Conservation (phyloP, 108 stramenopile species). For the Skeletonema potamos region DNA sequence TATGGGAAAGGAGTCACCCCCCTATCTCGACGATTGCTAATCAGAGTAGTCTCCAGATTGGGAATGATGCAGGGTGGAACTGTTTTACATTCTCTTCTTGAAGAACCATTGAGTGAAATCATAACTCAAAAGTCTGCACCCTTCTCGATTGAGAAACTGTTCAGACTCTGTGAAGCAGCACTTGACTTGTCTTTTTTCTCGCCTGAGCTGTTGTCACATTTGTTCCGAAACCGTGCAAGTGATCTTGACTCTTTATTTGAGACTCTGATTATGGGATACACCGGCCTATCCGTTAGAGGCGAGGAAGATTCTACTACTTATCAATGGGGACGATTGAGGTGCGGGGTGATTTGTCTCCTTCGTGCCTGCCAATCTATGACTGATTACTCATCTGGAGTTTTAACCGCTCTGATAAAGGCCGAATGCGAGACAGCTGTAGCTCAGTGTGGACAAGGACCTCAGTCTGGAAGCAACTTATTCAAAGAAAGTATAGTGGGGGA, state of each 20-base stretch:
- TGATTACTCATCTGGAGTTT: conserved; percentile 19
- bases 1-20: conserved; percentile 51
- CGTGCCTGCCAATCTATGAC: conserved; percentile 44
- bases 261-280: conserved; percentile 34
- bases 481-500: conserved; percentile 65
- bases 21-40: conserved; percentile 69
- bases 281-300: conserved; percentile 13
- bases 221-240: conserved; percentile 25
- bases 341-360: conserved; percentile 53
- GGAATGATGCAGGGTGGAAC: conserved; percentile 11
- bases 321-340: conserved; percentile 79
- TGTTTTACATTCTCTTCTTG: conserved; percentile 35
- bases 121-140: conserved; percentile 14
- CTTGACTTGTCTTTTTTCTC: conserved; percentile 74
- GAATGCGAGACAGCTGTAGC: conserved; percentile 58
- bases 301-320: conserved; percentile 13
- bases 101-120: conserved; percentile 17
- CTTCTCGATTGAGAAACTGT: conserved; percentile 37
- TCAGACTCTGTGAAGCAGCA: conserved; percentile 53
- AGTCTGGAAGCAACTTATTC: conserved; percentile 56
- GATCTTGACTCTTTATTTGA: conserved; percentile 29
- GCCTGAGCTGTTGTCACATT: conserved; percentile 31
- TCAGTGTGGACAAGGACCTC: conserved; percentile 53
- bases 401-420: conserved; percentile 44
- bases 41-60: conserved; percentile 59